These are phyloP conservation scores for Ceratocystis cubensis DNA, from an alignment of 2,329 filamentous ascomycete genomes.

Conservation along the genomic window DNA sequence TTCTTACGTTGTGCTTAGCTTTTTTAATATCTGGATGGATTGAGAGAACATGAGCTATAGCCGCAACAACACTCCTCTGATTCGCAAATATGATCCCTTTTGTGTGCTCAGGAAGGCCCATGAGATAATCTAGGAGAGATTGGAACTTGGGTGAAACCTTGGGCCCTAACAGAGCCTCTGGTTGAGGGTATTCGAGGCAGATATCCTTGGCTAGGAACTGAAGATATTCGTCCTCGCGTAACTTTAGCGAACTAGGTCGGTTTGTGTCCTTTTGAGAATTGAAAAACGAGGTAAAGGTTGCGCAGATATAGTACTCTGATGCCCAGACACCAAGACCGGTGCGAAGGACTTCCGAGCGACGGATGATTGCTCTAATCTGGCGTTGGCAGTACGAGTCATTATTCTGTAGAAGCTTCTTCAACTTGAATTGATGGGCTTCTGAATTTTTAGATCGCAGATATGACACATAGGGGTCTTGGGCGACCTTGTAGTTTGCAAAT, in stretches of 20 bases:
- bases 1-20: constrained; percentile 37
- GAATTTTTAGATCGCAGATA: constrained; percentile 34
- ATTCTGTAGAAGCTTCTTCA: constrained; percentile 32
- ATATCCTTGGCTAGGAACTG: constrained; percentile 34
- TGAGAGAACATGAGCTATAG: constrained; percentile 46
- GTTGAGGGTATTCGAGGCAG: constrained; percentile 23
- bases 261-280: constrained; percentile 22
- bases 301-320: constrained; percentile 50
- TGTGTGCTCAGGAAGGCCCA: constrained; percentile 1
- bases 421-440: constrained; percentile 30
- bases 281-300: constrained; percentile 31
- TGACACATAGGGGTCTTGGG: constrained; percentile 48
- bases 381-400: constrained; percentile 40
- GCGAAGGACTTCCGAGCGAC: constrained; percentile 39
- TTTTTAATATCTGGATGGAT: constrained; percentile 36
- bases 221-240: constrained; percentile 45
- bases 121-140: constrained; percentile 41
- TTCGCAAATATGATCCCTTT: constrained; percentile 57
- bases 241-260: constrained; percentile 28
- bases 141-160: constrained; percentile 46
- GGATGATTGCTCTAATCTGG: constrained; percentile 44
- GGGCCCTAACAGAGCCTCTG: constrained; percentile 20
- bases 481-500: constrained; percentile 33
- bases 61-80: constrained; percentile 47
- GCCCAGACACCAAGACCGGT: constrained; percentile 55